These are phyloP conservation scores for Aureobasidium sp. DNA, from an alignment of 2,329 filamentous ascomycete genomes.

Conservation along the genomic window DNA sequence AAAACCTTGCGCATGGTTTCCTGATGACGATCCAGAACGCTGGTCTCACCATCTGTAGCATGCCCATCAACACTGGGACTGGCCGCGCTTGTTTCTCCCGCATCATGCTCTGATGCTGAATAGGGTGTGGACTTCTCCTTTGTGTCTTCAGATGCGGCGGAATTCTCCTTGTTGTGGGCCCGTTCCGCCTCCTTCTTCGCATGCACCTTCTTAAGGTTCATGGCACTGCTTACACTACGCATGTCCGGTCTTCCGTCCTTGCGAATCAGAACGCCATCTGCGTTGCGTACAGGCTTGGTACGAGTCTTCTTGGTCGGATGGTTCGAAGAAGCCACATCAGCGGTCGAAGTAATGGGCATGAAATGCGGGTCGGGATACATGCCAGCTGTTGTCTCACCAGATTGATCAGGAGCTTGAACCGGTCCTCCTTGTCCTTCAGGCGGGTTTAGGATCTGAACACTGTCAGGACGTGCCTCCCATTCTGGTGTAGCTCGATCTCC, in stretches of 20 bases:
- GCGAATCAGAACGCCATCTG: slow-evolving; percentile 44
- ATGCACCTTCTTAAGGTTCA: slow-evolving; percentile 45
- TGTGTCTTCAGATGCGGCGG: slow-evolving; percentile 14
- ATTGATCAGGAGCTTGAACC: slow-evolving; percentile 22
- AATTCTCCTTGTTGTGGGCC: slow-evolving; percentile 24
- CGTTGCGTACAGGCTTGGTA: slow-evolving; percentile 44
- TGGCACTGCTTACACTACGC: slow-evolving; percentile 46
- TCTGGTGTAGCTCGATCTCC: slow-evolving; percentile 32
- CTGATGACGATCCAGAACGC: slow-evolving; percentile 22
- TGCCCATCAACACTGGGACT: slow-evolving; percentile 18
- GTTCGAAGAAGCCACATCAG: slow-evolving; percentile 3
- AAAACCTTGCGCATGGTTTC: slow-evolving; percentile 29
- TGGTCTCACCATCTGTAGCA: slow-evolving; percentile 19
- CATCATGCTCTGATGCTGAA: slow-evolving; percentile 8
- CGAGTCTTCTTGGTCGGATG: slow-evolving; percentile 38
- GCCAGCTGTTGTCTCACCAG: slow-evolving; percentile 16
- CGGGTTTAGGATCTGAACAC: neutral
- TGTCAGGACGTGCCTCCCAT: slow-evolving; percentile 29
- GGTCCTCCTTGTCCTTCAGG: slow-evolving; percentile 22
- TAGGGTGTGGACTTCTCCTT: slow-evolving; percentile 3
- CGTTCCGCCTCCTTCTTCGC: slow-evolving; percentile 40
- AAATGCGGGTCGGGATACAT: slow-evolving; percentile 32
- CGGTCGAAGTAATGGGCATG: slow-evolving; percentile 11
- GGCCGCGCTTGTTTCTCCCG: slow-evolving; percentile 1
- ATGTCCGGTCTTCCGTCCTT: slow-evolving; percentile 47